Conservation (phyloP, 148 eudicot species). For the Camellia lanceoleosa region DNA sequence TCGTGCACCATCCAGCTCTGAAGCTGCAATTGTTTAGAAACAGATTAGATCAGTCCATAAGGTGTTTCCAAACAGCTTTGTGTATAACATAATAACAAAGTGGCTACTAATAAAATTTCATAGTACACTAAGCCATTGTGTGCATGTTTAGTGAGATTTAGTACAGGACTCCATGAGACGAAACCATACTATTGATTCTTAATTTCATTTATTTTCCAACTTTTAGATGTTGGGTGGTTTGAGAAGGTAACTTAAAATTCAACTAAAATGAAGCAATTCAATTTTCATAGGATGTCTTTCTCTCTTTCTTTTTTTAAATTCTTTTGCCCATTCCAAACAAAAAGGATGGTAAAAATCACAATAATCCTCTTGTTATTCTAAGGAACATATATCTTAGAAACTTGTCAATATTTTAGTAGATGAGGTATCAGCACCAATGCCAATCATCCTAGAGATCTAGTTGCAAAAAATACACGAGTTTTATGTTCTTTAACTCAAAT, state of each 20-base stretch:
- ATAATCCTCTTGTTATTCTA: too few relatives aligned
- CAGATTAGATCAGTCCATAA: background rate
- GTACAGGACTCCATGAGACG: background rate
- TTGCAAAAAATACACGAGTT: too few relatives aligned
- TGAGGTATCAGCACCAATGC: too few relatives aligned
- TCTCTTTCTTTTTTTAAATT: background rate
- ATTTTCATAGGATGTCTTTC: background rate
- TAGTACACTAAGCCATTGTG: background rate
- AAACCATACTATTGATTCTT: background rate
- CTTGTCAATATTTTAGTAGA: too few relatives aligned
- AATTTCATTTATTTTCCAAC: background rate
- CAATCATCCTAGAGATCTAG: too few relatives aligned
- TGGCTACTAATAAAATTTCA: background rate
- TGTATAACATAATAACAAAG: background rate
- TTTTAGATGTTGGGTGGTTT: background rate
- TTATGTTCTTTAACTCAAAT: background rate
- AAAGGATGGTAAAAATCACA: too few relatives aligned
- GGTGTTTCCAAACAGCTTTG: background rate
- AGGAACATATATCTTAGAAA: too few relatives aligned
- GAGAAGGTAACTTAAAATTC: background rate
- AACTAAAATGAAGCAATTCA: background rate
- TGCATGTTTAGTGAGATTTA: background rate
- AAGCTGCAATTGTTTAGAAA: constrained; percentile 32
- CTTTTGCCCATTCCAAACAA: too few relatives aligned
- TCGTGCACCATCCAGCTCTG: constrained; percentile 27